Conservation (phyloP, 805 yeast genomes). For the Geotrichum ghanense region DNA sequence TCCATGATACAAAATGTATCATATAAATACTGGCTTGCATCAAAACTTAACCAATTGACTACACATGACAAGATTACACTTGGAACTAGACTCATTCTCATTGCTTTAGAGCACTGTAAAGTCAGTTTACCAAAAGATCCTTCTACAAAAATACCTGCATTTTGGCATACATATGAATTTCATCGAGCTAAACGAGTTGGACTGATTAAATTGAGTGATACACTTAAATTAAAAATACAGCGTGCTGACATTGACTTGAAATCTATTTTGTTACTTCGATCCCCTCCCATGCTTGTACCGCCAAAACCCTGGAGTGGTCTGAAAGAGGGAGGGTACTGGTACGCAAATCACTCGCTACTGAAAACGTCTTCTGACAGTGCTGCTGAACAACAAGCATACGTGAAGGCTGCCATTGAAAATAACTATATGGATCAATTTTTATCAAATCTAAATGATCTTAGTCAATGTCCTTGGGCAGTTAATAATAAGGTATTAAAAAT, state of each 20-base stretch:
- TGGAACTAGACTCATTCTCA: slow-evolving; percentile 23
- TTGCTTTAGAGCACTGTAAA: slow-evolving; percentile 35
- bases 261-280: slow-evolving; percentile 66
- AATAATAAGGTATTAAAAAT: slow-evolving; percentile 59
- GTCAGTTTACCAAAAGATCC: slow-evolving; percentile 55
- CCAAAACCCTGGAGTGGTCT: slow-evolving; percentile 84
- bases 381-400: slow-evolving; percentile 81
- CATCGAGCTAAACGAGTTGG: slow-evolving; percentile 72
- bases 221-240: slow-evolving; percentile 53
- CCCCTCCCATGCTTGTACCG: slow-evolving; percentile 80
- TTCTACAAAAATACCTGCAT: slow-evolving; percentile 80
- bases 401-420: slow-evolving; percentile 70
- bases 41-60: slow-evolving; percentile 31
- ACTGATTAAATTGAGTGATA: slow-evolving; percentile 61
- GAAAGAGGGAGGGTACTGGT: slow-evolving; percentile 77
- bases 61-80: slow-evolving; percentile 27
- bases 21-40: too few species aligned
- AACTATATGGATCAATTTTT: slow-evolving; percentile 58
- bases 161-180: slow-evolving; percentile 79
- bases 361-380: slow-evolving; percentile 58
- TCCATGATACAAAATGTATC: too few species aligned
- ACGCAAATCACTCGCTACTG: slow-evolving; percentile 50
- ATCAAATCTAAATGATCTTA: slow-evolving; percentile 75
- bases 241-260: slow-evolving; percentile 44
- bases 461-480: slow-evolving; percentile 86